A percentile compares a stretch with the other conserved stretches of the same genome.
Evolutionary conservation across 164 flowering plant species (phyloP).

Genomic region (Euptelea pleiosperma): DNA sequence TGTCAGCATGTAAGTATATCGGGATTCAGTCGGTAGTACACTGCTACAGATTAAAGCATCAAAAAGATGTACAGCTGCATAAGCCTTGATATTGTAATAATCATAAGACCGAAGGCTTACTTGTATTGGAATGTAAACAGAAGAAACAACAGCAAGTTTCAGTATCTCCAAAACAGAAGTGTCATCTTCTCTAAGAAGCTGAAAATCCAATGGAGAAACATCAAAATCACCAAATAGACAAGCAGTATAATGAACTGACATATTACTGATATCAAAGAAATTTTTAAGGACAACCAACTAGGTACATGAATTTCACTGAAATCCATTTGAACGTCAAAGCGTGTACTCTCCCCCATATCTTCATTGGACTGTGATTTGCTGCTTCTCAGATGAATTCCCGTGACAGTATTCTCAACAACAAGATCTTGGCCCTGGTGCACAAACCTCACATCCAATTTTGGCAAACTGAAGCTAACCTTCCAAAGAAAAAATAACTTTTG

Average conservation of each 20-base stretch:
- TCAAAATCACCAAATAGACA: slow-evolving; percentile 17
- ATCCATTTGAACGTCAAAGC: slow-evolving; percentile 87
- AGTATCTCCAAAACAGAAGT: slow-evolving; percentile 76
- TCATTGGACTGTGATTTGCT: slow-evolving; percentile 67
- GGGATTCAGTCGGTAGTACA: no score
- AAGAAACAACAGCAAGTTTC: slow-evolving; percentile 73
- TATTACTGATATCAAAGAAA: slow-evolving; percentile 11
- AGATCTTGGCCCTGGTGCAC: slow-evolving; percentile 55
- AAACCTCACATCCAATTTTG: slow-evolving; percentile 74
- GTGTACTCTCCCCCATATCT: slow-evolving; percentile 84
- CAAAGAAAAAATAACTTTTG: slow-evolving; percentile 28
- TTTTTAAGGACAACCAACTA: slow-evolving; percentile 10
- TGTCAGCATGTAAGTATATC: no score
- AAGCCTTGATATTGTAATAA: not conserved
- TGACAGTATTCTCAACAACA: slow-evolving; percentile 68
- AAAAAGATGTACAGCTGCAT: no score
- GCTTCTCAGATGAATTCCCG: slow-evolving; percentile 76
- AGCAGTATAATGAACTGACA: not conserved
- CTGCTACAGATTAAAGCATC: no score
- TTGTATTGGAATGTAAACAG: slow-evolving; percentile 68
- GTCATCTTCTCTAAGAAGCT: slow-evolving; percentile 82
- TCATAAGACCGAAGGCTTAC: slow-evolving; percentile 29
- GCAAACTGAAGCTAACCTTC: slow-evolving; percentile 77
- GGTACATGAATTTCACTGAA: slow-evolving; percentile 97
- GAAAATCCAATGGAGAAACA: slow-evolving; percentile 28